Evolutionary conservation across 2,329 filamentous ascomycete genomes (phyloP), one percentile per base, ranked within the genome.

Genomic region (Xylaria sp.): DNA sequence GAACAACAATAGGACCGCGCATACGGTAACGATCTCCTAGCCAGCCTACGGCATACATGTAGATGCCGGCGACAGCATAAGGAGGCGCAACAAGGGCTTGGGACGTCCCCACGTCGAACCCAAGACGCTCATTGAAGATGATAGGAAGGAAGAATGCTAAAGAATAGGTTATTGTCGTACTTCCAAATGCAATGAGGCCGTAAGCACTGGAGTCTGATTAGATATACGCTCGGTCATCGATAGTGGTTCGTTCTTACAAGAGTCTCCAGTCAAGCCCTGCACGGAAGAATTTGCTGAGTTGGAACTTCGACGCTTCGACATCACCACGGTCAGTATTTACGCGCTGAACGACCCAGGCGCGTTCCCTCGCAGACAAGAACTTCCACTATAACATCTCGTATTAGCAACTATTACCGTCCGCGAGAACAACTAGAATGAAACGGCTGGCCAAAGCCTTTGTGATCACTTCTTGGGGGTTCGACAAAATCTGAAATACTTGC

Each of bases 61-160:
- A 70, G 59, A 88, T 76, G 42, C 83, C 85, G 8, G 86, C 84
- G 60, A 89, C 82, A 30, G 75, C 82, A 69, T 87, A 90, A 0
- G 87, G 87, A 0, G 87, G 88, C 0, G 90, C 88, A 3, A 87
- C 80, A 3, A 92, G 83, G 69, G 88, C 90, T 73, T 91, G 88
- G 0, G 88, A 78, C 53, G 77, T 77, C 6, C 79, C 86, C 4
- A 87, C 77, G 52, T 73, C 77, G 76, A 90, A 92, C 11, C 83
- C 81, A 78, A 92, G 83, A 71, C 77, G 80, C 42, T 67, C 67
- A 54, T 77, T 73, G 11, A 95, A 83, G 66, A 94, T 90, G 68
- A 92, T 83, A 5, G 90, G 90, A 3, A 92, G 75, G 70, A 92
- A 93, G 73, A 89, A 93, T 1, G 89, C 87, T 7, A 94, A 81